Evolutionary conservation across 2,329 filamentous ascomycete species (phyloP), one percentile per base, ranked within the genome.

Genomic region (Monosporascus sp.): DNA sequence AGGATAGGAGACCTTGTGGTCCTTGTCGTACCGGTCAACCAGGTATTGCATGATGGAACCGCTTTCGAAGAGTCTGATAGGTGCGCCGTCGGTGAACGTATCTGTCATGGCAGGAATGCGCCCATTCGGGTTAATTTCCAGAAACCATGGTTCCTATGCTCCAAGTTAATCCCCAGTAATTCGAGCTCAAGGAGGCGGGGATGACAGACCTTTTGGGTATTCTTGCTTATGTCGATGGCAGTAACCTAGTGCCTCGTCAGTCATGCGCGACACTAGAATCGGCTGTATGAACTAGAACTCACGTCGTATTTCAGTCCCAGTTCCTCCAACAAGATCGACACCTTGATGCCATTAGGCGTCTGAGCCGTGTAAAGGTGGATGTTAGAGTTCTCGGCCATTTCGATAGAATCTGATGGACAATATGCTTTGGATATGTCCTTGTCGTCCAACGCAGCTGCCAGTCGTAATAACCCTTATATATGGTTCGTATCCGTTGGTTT

Each of bases 71-170:
- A 96, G 69, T 53, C 81, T 79, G 67, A 96, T 90, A 37, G 77
- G 75, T 68, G 87, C 75, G 61, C 89, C 89, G 68, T 94, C 86
- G 5, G 77, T 76, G 68, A 89, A 87, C 7, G 78, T 88, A 72
- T 96, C 91, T 7, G 89, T 94, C 49, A 96, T 65, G 53, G 91
- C 91, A 4, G 91, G 92, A 63, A 96, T 96, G 60, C 91, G 88
- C 59, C 91, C 91, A 69, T 96, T 96, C 58, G 91, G 91, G 72
- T 96, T 96, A 74, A 96, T 95, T 50, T 86, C 85, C 27, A 95
- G 80, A 73, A 93, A 97, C 90, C 89, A 95, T 17, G 82, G 83
- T 70, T 93, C 75, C 68, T 73, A 52, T 16, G 24, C 26, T 26
- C 7, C 22, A 24, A 43, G 41, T 55, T n/a, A 41, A 41, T 19